Conservation (phyloP, 192 early-diverging fungal species). For the Pilaira anomala region DNA sequence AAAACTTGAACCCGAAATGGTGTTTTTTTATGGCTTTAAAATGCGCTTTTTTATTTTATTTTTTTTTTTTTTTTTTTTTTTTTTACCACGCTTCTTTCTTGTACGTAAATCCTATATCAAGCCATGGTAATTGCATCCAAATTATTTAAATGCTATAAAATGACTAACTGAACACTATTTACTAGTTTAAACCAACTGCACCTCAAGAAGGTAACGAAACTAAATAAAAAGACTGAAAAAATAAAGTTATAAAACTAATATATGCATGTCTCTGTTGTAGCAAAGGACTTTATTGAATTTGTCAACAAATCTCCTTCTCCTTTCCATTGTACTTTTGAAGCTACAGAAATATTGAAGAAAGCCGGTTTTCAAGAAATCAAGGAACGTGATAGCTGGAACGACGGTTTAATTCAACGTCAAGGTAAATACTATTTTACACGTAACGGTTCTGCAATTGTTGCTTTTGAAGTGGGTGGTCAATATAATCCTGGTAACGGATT, state of each 20-base stretch:
- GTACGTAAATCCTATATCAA: too few species aligned
- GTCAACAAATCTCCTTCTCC: slow-evolving; percentile 92
- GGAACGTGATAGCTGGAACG: slow-evolving; percentile 82
- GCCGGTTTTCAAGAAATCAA: slow-evolving; percentile 86
- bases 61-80: too few species aligned
- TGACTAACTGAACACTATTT: neutral
- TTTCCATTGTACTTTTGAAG: slow-evolving; percentile 92
- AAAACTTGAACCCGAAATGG: neutral
- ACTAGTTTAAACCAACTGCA: neutral
- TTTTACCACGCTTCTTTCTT: too few species aligned
- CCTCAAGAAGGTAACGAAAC: neutral
- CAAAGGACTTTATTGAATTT: slow-evolving; percentile 75
- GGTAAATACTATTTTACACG: slow-evolving; percentile 98
- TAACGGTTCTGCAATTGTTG: slow-evolving; percentile 82
- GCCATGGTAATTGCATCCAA: too few species aligned
- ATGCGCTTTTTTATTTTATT: too few species aligned
- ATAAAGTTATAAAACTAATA: neutral
- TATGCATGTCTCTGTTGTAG: slow-evolving; percentile 14
- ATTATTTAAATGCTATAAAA: neutral
- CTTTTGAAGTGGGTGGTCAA: slow-evolving; percentile 91
- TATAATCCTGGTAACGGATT: slow-evolving; percentile 83
- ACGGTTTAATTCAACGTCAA: slow-evolving; percentile 60
- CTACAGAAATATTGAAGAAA: slow-evolving; percentile 61
- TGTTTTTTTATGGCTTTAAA: too few species aligned
- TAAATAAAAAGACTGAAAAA: neutral